Evolutionary conservation across 371 early-diverging fungal genomes (phyloP), one percentile per base, ranked within the genome.

Genomic region (Rhizopus sp.): DNA sequence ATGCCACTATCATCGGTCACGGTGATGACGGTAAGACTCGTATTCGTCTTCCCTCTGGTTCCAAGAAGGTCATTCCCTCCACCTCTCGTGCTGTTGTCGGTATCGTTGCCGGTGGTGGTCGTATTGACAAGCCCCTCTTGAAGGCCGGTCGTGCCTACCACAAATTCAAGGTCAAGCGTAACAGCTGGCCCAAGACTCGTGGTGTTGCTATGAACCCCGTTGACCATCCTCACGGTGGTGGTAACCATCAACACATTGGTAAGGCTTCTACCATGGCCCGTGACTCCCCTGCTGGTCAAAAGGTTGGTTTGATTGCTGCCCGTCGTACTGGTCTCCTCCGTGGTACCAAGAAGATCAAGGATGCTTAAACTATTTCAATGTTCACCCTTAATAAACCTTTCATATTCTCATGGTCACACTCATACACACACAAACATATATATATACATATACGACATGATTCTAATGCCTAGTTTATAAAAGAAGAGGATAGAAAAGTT

Each of bases 201-300:
- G 97, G 99, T 95, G 99, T 98, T 81, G 99, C 97, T 75, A 98
- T 98, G 99, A 98, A 98, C 87, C 99, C 99, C 64, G 97, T 97
- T 40, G 97, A 97, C 83, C 87, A 86, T 76, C 84, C 85, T 72
- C 85, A 84, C 80, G 85, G 83, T 80, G 79, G 79, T 80, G 75
- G 80, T 80, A 80, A 77, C 91, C 99, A 99, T 83, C 99, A 99
- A 88, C 99, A 99, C 87, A 98, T 99, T 89, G 99, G 99, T 95
- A 96, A 99, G 89, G 99, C 99, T 50, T 96, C 99, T 71, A 99
- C 99, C 66, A 90, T 99, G 64, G 84, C 96, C 57, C 94, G 99
- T 80, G 83, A 85, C 77, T 88, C 97, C 66, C 93, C 96, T 50
- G 90, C 98, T 67, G 99, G 98, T 82, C 96, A 98, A 85, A 99